A percentile compares a stretch with the other conserved stretches of the same genome.
phyloP scores from a whole-genome alignment of 2,329 filamentous ascomycete genomes.

The Ascocoryne sarcoides region DNA sequence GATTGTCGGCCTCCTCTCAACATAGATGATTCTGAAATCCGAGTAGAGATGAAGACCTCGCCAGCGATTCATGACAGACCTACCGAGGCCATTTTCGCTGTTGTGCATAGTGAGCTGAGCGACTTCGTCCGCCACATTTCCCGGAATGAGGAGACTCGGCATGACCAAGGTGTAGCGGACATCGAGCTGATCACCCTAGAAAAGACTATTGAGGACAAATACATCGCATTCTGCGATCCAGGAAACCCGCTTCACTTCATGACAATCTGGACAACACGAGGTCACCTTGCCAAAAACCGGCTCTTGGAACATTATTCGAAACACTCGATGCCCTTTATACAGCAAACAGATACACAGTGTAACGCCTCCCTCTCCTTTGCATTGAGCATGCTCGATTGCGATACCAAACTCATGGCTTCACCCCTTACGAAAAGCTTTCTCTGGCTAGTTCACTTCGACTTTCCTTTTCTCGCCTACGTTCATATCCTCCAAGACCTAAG shows the following conservation, averaged over 20 bases:
- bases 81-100: constrained; percentile 52
- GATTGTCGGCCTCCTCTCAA: constrained; percentile 52
- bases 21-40: constrained; percentile 52
- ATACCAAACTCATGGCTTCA: constrained; percentile 27
- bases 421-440: constrained; percentile 23
- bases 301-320: constrained; percentile 24
- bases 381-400: constrained; percentile 26
- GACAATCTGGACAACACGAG: constrained; percentile 23
- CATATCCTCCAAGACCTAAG: constrained; percentile 28
- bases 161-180: constrained; percentile 5
- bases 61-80: constrained; percentile 41
- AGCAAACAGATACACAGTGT: constrained; percentile 22
- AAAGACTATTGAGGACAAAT: constrained; percentile 33
- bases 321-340: constrained; percentile 12
- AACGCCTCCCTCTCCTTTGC: constrained; percentile 27
- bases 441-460: constrained; percentile 28
- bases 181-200: constrained; percentile 28
- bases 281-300: constrained; percentile 21
- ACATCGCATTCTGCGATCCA: constrained; percentile 35
- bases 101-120: constrained; percentile 48
- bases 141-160: constrained; percentile 17
- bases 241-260: constrained; percentile 31
- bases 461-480: constrained; percentile 28
- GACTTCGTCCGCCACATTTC: constrained; percentile 29
- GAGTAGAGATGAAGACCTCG: constrained; percentile 46